Conservation (phyloP, 768 basidiomycete genomes). For the Dioszegia hungarica region DNA sequence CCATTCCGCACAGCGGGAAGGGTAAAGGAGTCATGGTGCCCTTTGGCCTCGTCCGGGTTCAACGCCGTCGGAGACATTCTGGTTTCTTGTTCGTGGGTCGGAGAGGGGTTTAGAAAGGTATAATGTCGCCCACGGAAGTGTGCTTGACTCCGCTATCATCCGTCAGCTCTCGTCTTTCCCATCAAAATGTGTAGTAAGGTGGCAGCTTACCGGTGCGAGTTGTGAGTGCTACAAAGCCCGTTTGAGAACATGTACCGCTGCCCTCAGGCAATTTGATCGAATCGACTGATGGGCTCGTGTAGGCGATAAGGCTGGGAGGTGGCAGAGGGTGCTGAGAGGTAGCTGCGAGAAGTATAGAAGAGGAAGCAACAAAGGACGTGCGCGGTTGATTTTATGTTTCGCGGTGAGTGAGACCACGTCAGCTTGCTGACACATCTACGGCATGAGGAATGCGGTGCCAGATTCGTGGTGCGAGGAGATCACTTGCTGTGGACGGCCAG, state of each 20-base stretch:
- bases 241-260: conserved; percentile 82
- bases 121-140: conserved; percentile 62
- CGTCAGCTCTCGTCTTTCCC: background rate
- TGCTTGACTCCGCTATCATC: conserved; percentile 76
- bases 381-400: no score
- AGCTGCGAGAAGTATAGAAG: no score
- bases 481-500: no score
- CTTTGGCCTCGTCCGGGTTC: conserved; percentile 16
- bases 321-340: background rate
- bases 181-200: background rate
- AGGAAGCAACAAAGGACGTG: no score
- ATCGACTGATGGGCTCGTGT: background rate
- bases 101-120: conserved; percentile 48
- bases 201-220: conserved; percentile 53
- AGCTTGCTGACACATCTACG: no score
- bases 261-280: no score
- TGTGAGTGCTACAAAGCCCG: conserved; percentile 83
- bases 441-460: no score
- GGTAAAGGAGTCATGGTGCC: conserved; percentile 35
- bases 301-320: background rate
- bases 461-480: no score
- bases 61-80: conserved; percentile 45
- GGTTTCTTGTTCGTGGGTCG: background rate
- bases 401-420: no score
- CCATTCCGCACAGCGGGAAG: conserved; percentile 12